Base-by-base conservation (phyloP, 164 flowering plant genomes). In the Santalum album region DNA sequence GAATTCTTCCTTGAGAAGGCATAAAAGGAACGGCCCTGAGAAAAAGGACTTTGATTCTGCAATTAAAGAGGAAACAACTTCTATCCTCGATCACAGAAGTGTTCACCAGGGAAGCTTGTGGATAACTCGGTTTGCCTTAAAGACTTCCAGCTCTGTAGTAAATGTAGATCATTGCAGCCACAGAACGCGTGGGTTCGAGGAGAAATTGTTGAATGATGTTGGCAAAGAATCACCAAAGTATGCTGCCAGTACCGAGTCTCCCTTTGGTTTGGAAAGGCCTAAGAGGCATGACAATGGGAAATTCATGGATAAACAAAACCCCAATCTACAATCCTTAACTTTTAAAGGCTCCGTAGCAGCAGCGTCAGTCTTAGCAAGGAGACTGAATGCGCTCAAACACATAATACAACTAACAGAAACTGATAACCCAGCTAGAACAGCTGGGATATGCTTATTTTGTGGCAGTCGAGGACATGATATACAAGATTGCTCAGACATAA, bases 351-450 rank as follows among this genome's bases (percentile, higher is more conserved):
- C 78, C 35, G 90, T 80, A 66, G 83, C 69, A 39, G 69, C 79
- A 75, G 81, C 87, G 52, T 84, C 95, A 53, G 53, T 71, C n/a
- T 81, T 82, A 66, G 82, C 89, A 10, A 72, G 78, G 70, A 80
- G 85, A 64, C 53, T 84, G 74, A 87, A 83, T 68, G 83, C 89
- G 11, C 67, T 84, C 55, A 84, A 65, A 56, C 69, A 76, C 63
- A 76, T 78, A n/a, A 51, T 58, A 42, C 76, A 78, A n/a, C 65
- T 77, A 16, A 62, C 50, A 60, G 32, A 22, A 24, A 47, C 58
- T 23, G 65, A 56, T 25, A 57, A 39, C 27, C 32, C 63, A 16
- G 58, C 55, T 54, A 32, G n/a, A 35, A 43, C 17, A 42, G 34
- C 29, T 9, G 7, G 46, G 26, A 63, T 68, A 7, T 85, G 97